Base-by-base conservation (phyloP, 179 eudicot genomes). In the Silene vulgaris region DNA sequence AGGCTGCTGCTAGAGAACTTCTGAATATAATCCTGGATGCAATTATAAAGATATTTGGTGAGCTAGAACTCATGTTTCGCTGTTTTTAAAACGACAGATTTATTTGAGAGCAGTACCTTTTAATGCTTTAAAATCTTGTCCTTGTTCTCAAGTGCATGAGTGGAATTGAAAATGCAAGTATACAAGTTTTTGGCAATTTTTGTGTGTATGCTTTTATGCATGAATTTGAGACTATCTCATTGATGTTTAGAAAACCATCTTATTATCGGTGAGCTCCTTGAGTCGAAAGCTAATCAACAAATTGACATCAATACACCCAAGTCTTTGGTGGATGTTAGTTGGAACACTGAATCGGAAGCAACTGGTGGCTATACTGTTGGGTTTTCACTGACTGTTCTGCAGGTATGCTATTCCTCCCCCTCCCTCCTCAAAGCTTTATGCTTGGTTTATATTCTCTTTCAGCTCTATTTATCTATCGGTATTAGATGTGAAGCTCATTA, bases 291-390 rank as follows among this genome's bases (percentile, higher is more conserved):
- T 81, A 83, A 86, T 65, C 96, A 90, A 74, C 92, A 89, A 80
- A 78, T 74, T 83, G 87, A 89, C 80, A 82, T 88, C 82, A 94
- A 82, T 81, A 90, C 95, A 54, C 95, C 94, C 76, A 95, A 85
- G 86, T 82, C 93, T 70, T 75, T 88, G 84, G 89, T 80, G 60
- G 99, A 92, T 75, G 78, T 87, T 63, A 85, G 79, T 80, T 92
- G 89, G 91, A 92, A 87, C 84, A 79, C 90, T 77, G 99, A 92
- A 56, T 77, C 94, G 30, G 97, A 90, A 79, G 91, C 80, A 70
- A 92, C 99, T 76, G 99, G 99, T 79, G 99, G 99, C 82, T 95
- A 89, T 79, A 88, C 84, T 60, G 87, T 92, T 83, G 93, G 97
- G 23, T 95, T 92, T 86, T 89, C 97, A 76, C 78, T 95, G 76